Percentiles rank a stretch among this genome's conserved stretches.
Evolutionary conservation across 192 early-diverging fungal species (phyloP).

Genomic region (Dissophora ornata): DNA sequence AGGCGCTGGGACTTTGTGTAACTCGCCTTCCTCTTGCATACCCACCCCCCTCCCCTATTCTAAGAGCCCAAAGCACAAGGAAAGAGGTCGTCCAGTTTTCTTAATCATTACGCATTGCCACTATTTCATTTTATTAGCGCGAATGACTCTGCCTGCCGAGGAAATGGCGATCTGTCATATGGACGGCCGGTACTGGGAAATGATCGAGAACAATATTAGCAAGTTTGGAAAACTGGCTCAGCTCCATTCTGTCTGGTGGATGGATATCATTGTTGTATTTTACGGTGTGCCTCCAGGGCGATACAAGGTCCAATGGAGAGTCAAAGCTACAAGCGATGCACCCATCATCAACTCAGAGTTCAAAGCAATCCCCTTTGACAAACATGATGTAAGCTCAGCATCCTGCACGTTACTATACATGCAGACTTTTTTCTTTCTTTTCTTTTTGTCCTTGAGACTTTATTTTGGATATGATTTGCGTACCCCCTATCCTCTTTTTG

Average conservation of each 20-base stretch:
- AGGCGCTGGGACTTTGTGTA: too few relatives aligned
- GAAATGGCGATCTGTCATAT: slow-evolving; percentile 36
- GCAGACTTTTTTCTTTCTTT: not conserved
- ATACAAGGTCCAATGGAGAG: slow-evolving; percentile 51
- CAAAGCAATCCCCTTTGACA: slow-evolving; percentile 29
- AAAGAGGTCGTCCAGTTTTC: too few relatives aligned
- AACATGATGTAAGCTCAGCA: slow-evolving; percentile 27
- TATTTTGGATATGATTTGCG: too few relatives aligned
- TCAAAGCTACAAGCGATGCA: slow-evolving; percentile 39
- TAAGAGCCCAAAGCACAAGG: too few relatives aligned
- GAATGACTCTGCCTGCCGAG: slow-evolving; percentile 25
- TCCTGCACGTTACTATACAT: too few relatives aligned
- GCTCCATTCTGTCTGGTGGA: slow-evolving; percentile 50
- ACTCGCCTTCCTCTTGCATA: too few relatives aligned
- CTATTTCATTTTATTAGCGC: slow-evolving; percentile 13
- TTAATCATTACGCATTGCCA: too few relatives aligned
- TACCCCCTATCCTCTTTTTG: too few relatives aligned
- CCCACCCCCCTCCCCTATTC: too few relatives aligned
- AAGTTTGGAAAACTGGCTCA: slow-evolving; percentile 36
- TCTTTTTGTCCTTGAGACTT: not conserved
- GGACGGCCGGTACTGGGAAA: slow-evolving; percentile 43
- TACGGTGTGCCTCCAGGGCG: slow-evolving; percentile 31
- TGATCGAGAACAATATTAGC: slow-evolving; percentile 23
- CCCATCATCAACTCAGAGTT: slow-evolving; percentile 48
- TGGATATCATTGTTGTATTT: slow-evolving; percentile 24